These are phyloP conservation scores for Dothideomycetes sp. DNA, from an alignment of 2,329 filamentous ascomycete species.

Conservation along the genomic window DNA sequence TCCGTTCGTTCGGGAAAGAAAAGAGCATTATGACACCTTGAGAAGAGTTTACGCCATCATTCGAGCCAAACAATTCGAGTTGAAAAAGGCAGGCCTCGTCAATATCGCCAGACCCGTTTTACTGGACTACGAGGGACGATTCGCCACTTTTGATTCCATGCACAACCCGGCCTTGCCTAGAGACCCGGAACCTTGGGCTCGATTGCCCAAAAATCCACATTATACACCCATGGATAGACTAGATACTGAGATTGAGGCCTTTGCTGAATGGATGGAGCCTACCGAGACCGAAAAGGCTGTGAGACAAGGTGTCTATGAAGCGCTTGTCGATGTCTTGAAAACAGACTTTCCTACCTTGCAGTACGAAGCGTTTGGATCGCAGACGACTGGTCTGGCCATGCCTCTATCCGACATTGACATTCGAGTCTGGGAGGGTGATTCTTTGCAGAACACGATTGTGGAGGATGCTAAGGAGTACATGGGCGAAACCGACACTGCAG, in stretches of 20 bases:
- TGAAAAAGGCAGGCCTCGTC: no score
- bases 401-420: slow-evolving; percentile 48
- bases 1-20: no score
- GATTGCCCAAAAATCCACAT: not conserved
- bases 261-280: slow-evolving; percentile 37
- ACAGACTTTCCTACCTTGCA: slow-evolving; percentile 18
- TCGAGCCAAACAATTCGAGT: no score
- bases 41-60: no score
- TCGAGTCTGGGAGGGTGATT: no score
- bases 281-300: slow-evolving; percentile 34
- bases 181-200: not conserved
- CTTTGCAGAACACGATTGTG: no score
- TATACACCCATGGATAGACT: slow-evolving; percentile 27
- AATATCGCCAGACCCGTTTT: no score
- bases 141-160: no score
- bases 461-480: no score
- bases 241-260: slow-evolving; percentile 36
- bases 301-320: slow-evolving; percentile 27
- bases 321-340: slow-evolving; percentile 24
- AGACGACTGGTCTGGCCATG: slow-evolving; percentile 42
- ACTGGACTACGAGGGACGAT: no score
- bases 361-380: slow-evolving; percentile 44
- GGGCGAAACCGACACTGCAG: slow-evolving; percentile 9
- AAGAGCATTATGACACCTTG: no score
- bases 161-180: no score